These are phyloP conservation scores for Suaeda aralocaspica DNA, from an alignment of 148 eudicot species.

Conservation along the genomic window DNA sequence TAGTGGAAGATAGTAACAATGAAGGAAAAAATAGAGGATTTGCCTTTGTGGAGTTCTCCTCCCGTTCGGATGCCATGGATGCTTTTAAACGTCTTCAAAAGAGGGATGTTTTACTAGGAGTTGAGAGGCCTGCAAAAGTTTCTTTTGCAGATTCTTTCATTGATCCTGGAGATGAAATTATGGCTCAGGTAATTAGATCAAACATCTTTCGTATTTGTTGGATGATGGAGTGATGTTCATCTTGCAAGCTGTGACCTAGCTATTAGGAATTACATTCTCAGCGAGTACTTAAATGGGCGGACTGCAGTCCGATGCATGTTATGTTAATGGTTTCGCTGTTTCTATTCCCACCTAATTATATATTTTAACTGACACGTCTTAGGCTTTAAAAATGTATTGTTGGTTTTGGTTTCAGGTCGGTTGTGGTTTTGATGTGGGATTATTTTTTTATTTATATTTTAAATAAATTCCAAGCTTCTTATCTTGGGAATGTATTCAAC, in stretches of 20 bases:
- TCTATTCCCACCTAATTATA: background rate
- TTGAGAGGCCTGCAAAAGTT: conserved; percentile 94
- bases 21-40: conserved; percentile 87
- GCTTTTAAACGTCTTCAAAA: conserved; percentile 92
- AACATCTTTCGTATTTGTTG: conserved; percentile 6
- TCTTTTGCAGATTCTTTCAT: conserved; percentile 96
- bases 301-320: background rate
- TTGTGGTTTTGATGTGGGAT: background rate
- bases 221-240: conserved; percentile 17
- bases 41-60: conserved; percentile 93
- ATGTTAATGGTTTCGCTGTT: background rate
- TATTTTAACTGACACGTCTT: background rate
- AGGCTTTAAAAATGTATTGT: background rate
- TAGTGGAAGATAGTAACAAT: conserved; percentile 85
- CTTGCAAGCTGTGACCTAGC: conserved; percentile 8
- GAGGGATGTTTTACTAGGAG: conserved; percentile 84
- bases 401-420: background rate
- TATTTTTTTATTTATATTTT: background rate
- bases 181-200: conserved; percentile 79
- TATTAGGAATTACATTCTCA: background rate
- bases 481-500: background rate
- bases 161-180: conserved; percentile 97
- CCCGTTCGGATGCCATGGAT: conserved; percentile 94
- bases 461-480: background rate
- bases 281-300: background rate